These are phyloP conservation scores for Cladophialophora exuberans DNA, from an alignment of 2,329 filamentous ascomycete species.

Conservation along the genomic window DNA sequence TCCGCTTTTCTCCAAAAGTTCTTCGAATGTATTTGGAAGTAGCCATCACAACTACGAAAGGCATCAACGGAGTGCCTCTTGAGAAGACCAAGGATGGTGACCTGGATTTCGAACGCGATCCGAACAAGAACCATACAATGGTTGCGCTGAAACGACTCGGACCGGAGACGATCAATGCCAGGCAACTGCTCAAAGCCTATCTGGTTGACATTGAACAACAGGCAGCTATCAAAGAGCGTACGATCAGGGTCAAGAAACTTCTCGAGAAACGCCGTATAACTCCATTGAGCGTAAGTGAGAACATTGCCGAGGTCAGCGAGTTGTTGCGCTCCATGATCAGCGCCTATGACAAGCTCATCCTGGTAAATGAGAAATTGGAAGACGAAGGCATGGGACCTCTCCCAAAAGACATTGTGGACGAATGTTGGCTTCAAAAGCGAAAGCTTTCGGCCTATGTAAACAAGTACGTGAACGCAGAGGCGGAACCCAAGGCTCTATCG, in stretches of 20 bases:
- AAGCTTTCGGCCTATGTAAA: slow-evolving; percentile 21
- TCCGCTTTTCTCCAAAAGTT: slow-evolving; percentile 29
- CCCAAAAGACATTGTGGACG: slow-evolving; percentile 19
- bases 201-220: slow-evolving; percentile 28
- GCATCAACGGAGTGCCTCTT: slow-evolving; percentile 23
- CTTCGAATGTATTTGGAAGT: slow-evolving; percentile 31
- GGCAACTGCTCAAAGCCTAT: slow-evolving; percentile 26
- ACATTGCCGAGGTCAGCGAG: slow-evolving; percentile 28
- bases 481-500: slow-evolving; percentile 4
- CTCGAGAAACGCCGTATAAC: slow-evolving; percentile 23
- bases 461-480: slow-evolving; percentile 14
- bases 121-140: slow-evolving; percentile 30
- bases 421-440: slow-evolving; percentile 24
- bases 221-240: slow-evolving; percentile 17
- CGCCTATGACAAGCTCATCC: slow-evolving; percentile 38
- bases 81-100: slow-evolving; percentile 28
- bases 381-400: slow-evolving; percentile 31
- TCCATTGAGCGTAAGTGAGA: slow-evolving; percentile 18
- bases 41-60: slow-evolving; percentile 31
- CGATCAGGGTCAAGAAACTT: slow-evolving; percentile 18
- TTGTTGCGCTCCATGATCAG: slow-evolving; percentile 38
- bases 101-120: slow-evolving; percentile 31
- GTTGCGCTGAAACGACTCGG: slow-evolving; percentile 26
- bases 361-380: slow-evolving; percentile 29
- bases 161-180: slow-evolving; percentile 22